Conservation (phyloP, 108 stramenopile species). For the Pseudonitzschia delicatissima region DNA sequence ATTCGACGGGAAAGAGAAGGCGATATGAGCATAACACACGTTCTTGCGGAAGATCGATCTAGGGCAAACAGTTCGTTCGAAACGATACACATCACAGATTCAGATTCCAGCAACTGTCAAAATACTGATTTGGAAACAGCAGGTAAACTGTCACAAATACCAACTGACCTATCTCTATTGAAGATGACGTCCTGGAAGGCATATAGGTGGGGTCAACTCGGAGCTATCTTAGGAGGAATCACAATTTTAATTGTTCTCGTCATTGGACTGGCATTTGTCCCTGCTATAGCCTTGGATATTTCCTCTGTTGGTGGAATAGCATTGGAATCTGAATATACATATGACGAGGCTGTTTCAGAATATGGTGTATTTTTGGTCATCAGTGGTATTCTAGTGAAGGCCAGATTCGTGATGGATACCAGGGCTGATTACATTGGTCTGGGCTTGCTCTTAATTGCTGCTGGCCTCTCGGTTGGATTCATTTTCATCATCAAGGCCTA, state of each 20-base stretch:
- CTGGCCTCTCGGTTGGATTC: slow-evolving; percentile 17
- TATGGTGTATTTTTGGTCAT: slow-evolving; percentile 39
- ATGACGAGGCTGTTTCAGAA: slow-evolving; percentile 32
- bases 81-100: neutral
- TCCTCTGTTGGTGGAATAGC: slow-evolving; percentile 26
- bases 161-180: neutral
- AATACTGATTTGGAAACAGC: neutral
- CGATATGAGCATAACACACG: slow-evolving; percentile 1
- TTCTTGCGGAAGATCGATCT: neutral
- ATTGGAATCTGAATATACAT: slow-evolving; percentile 37
- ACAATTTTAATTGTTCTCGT: slow-evolving; percentile 34
- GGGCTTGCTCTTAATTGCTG: slow-evolving; percentile 32
- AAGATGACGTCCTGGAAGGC: neutral
- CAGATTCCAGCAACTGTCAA: neutral
- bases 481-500: slow-evolving; percentile 22
- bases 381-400: slow-evolving; percentile 32
- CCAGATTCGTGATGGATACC: slow-evolving; percentile 32
- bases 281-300: slow-evolving; percentile 35
- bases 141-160: neutral
- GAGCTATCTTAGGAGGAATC: slow-evolving; percentile 21
- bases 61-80: neutral
- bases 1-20: neutral
- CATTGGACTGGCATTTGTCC: slow-evolving; percentile 39
- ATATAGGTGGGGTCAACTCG: slow-evolving; percentile 24
- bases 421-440: slow-evolving; percentile 43